A percentile compares a stretch with the other conserved stretches of the same genome.
Conservation (phyloP, 495 filamentous ascomycete species). For the Letharia columbiana region DNA sequence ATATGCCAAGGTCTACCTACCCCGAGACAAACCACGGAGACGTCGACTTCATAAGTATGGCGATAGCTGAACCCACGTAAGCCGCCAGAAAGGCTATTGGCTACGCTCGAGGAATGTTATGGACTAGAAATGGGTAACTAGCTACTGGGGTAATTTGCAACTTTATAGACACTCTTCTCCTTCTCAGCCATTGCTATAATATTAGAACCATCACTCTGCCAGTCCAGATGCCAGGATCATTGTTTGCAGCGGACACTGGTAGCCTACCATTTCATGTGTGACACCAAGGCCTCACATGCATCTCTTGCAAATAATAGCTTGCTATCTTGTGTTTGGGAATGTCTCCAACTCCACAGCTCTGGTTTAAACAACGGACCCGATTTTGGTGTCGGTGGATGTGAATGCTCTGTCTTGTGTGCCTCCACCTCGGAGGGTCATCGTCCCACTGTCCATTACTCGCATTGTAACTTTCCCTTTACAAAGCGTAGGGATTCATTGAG, state of each 20-base stretch:
- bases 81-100: too few species aligned
- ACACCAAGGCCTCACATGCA: neutral
- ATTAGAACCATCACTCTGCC: neutral
- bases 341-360: neutral
- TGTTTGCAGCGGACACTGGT: neutral
- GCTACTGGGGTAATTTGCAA: neutral
- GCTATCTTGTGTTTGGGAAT: neutral
- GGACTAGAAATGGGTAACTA: neutral
- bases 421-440: neutral
- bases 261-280: neutral
- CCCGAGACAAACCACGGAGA: neutral
- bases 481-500: constrained; percentile 91
- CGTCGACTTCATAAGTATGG: too few species aligned
- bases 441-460: neutral
- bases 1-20: neutral
- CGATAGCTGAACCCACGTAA: too few species aligned
- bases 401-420: neutral
- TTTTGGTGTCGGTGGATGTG: neutral
- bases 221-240: neutral
- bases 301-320: neutral
- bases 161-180: constrained; percentile 2
- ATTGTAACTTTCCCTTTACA: constrained; percentile 39
- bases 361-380: neutral
- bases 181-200: neutral
- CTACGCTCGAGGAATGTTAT: neutral